These are phyloP conservation scores for Tulasnella sp. DNA, from an alignment of 768 basidiomycete species.

Conservation along the genomic window DNA sequence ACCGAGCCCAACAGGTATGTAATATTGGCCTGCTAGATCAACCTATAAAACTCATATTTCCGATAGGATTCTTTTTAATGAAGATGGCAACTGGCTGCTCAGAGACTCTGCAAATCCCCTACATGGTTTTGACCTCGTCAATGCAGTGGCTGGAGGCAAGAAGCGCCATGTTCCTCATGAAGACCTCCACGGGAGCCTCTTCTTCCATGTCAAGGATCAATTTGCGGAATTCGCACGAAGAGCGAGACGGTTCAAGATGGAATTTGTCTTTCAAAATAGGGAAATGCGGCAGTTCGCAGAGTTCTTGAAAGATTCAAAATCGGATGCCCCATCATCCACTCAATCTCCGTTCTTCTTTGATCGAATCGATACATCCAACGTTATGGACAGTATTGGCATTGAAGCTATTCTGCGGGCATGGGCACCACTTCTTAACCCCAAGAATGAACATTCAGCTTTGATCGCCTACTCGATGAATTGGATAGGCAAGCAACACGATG, in stretches of 20 bases:
- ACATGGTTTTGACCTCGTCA: slow-evolving; percentile 36
- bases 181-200: slow-evolving; percentile 40
- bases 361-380: slow-evolving; percentile 39
- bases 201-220: slow-evolving; percentile 34
- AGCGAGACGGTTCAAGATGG: slow-evolving; percentile 26
- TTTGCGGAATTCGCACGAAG: slow-evolving; percentile 29
- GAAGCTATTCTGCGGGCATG: slow-evolving; percentile 26
- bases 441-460: slow-evolving; percentile 25
- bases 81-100: slow-evolving; percentile 35
- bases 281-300: slow-evolving; percentile 27
- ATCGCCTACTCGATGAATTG: slow-evolving; percentile 41
- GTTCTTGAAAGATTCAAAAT: slow-evolving; percentile 30
- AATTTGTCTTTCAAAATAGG: slow-evolving; percentile 26
- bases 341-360: slow-evolving; percentile 29
- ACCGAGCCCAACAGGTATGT: slow-evolving; percentile 27
- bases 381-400: slow-evolving; percentile 32
- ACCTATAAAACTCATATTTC: neutral
- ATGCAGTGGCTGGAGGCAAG: slow-evolving; percentile 30
- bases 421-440: slow-evolving; percentile 28
- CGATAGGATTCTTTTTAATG: slow-evolving; percentile 32
- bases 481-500: slow-evolving; percentile 19
- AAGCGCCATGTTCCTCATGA: slow-evolving; percentile 30
- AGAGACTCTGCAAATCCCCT: slow-evolving; percentile 34
- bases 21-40: neutral
- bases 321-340: slow-evolving; percentile 16